Evolutionary conservation across 2,329 filamentous ascomycete species (phyloP).

Genomic region (Pseudogymnoascus destructans): DNA sequence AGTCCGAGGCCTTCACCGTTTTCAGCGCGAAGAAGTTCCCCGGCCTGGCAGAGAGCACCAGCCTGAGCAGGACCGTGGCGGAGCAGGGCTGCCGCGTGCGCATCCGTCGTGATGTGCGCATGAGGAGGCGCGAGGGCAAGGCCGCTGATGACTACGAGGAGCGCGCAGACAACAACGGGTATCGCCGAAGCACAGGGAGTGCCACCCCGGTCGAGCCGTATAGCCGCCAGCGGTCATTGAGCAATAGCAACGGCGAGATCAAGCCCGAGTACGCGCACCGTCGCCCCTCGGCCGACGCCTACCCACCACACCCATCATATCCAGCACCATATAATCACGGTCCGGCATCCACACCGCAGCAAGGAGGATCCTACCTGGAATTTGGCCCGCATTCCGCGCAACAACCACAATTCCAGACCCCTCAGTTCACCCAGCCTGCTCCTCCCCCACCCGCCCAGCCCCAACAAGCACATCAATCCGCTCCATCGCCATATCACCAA

Average conservation of each 20-base stretch:
- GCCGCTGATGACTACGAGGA: slow-evolving; percentile 35
- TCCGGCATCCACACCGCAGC: slow-evolving; percentile 19
- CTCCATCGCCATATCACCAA: slow-evolving; percentile 14
- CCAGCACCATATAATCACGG: slow-evolving; percentile 17
- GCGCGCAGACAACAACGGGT: slow-evolving; percentile 52
- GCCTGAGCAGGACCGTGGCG: slow-evolving; percentile 76
- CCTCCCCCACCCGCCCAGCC: slow-evolving; percentile 15
- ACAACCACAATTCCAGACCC: slow-evolving; percentile 12
- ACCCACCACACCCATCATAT: slow-evolving; percentile 22
- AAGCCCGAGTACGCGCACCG: slow-evolving; percentile 31
- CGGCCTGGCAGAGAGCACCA: slow-evolving; percentile 78
- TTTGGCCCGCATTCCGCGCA: slow-evolving; percentile 1
- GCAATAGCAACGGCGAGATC: slow-evolving; percentile 42
- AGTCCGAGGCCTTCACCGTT: slow-evolving; percentile 75
- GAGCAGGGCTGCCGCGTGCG: slow-evolving; percentile 95
- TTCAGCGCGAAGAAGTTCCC: slow-evolving; percentile 98
- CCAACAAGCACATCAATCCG: slow-evolving; percentile 17
- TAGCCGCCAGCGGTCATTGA: slow-evolving; percentile 43
- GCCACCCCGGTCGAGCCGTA: slow-evolving; percentile 18
- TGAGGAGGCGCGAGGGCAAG: slow-evolving; percentile 73
- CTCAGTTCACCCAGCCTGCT: slow-evolving; percentile 21
- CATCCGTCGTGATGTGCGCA: slow-evolving; percentile 85
- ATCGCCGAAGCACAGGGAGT: slow-evolving; percentile 28
- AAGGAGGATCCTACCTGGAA: slow-evolving; percentile 11
- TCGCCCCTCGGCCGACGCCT: slow-evolving; percentile 36